Percentiles rank a stretch among this genome's conserved stretches.
Evolutionary conservation across 768 basidiomycete species (phyloP).

Genomic region (Termitomyces sp.): DNA sequence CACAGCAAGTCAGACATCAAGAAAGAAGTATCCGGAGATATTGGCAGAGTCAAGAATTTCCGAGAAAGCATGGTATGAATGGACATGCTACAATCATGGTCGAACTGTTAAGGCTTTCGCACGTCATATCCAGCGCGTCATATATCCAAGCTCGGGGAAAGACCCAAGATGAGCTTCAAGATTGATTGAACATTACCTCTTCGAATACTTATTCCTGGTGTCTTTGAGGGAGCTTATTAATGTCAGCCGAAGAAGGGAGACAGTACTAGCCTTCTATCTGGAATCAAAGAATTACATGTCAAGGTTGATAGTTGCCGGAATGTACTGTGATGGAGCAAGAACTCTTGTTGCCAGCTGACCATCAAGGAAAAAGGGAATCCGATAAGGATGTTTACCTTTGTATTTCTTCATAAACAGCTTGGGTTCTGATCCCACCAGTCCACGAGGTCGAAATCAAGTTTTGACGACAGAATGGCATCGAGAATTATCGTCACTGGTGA

Average conservation of each 20-base stretch:
- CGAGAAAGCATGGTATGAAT: too few relatives aligned
- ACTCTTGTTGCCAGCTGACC: neutral
- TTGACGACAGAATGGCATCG: constrained; percentile 21
- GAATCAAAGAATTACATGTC: neutral
- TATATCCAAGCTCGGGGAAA: neutral
- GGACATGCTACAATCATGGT: neutral
- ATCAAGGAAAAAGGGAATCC: neutral
- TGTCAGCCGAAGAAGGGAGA: too few relatives aligned
- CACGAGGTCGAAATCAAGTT: neutral
- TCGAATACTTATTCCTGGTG: neutral
- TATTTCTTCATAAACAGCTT: neutral
- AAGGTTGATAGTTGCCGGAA: neutral
- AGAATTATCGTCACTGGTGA: constrained; percentile 57
- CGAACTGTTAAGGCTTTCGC: neutral
- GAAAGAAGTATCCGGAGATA: neutral
- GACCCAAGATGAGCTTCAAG: neutral
- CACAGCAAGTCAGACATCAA: constrained; percentile 6
- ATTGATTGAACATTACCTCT: neutral
- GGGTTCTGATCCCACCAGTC: neutral
- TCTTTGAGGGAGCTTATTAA: neutral
- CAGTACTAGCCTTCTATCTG: neutral
- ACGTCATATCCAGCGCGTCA: too few relatives aligned
- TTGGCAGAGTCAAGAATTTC: too few relatives aligned
- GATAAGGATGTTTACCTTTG: neutral
- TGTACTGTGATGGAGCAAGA: neutral